These are phyloP conservation scores for Penicillium sp. DNA, from an alignment of 2,329 filamentous ascomycete species.

Conservation along the genomic window DNA sequence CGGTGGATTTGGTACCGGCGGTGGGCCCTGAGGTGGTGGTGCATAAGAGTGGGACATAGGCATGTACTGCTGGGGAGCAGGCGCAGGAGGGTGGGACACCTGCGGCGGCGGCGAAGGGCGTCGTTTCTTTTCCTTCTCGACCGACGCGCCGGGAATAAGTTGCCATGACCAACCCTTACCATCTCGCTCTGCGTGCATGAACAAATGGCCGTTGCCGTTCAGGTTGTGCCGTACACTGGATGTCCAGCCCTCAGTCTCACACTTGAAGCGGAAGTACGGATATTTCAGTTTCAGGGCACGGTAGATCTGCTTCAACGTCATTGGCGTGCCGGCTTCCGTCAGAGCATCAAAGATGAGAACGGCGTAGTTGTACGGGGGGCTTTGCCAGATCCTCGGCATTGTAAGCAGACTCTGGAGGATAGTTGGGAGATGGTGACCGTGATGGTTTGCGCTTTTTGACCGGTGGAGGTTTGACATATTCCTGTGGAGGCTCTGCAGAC, in stretches of 20 bases:
- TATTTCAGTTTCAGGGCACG: constrained; percentile 62
- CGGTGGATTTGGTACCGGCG: constrained; percentile 34
- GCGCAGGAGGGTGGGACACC: constrained; percentile 30
- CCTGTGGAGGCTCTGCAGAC: constrained; percentile 37
- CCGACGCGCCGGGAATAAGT: constrained; percentile 57
- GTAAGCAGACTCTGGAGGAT: constrained; percentile 57
- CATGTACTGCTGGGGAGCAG: constrained; percentile 37
- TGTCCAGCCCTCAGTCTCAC: constrained; percentile 64
- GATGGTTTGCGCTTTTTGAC: constrained; percentile 54
- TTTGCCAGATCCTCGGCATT: constrained; percentile 63
- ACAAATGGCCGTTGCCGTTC: constrained; percentile 55
- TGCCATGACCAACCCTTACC: constrained; percentile 65
- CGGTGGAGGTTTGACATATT: constrained; percentile 43
- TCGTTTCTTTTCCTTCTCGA: constrained; percentile 59
- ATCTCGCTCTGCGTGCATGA: constrained; percentile 59
- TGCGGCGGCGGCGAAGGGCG: constrained; percentile 43
- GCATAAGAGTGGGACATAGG: constrained; percentile 33
- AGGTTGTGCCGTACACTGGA: constrained; percentile 66
- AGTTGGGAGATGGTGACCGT: constrained; percentile 61
- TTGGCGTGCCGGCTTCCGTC: constrained; percentile 54
- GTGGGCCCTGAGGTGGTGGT: constrained; percentile 28
- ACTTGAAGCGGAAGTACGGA: constrained; percentile 61
- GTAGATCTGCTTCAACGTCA: constrained; percentile 66
- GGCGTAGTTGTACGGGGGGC: constrained; percentile 60
- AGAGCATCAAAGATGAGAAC: constrained; percentile 64